A percentile compares a stretch with the other conserved stretches of the same genome.
Evolutionary conservation across 257 asterid species (phyloP).

Genomic region (Plantago major): DNA sequence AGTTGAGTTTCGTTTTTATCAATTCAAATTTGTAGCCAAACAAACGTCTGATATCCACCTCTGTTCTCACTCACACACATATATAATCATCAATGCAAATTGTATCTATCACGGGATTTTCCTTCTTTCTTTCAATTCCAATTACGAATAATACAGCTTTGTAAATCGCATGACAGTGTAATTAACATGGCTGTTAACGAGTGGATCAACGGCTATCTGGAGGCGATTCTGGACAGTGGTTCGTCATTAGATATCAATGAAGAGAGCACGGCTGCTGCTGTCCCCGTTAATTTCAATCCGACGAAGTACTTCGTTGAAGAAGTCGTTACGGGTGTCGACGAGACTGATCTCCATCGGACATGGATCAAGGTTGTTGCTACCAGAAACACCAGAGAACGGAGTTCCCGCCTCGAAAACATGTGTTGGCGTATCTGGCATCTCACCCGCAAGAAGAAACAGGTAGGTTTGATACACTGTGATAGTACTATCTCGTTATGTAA

Average conservation of each 20-base stretch:
- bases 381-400: constrained; percentile 65
- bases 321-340: constrained; percentile 74
- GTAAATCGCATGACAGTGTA: too few species aligned
- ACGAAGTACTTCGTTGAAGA: constrained; percentile 80
- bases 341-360: constrained; percentile 74
- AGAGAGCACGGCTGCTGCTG: constrained; percentile 14
- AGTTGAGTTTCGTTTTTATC: too few species aligned
- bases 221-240: constrained; percentile 79
- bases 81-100: not conserved
- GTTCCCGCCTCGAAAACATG: constrained; percentile 77
- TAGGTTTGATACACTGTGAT: not conserved
- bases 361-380: constrained; percentile 87
- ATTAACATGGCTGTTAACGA: constrained; percentile 72
- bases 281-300: constrained; percentile 48
- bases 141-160: not conserved
- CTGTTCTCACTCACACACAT: too few species aligned
- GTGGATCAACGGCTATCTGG: constrained; percentile 90
- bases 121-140: too few species aligned
- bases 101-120: too few species aligned
- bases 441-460: constrained; percentile 80
- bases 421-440: constrained; percentile 97
- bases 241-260: constrained; percentile 49
- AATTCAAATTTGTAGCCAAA: too few species aligned
- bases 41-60: too few species aligned
- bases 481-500: not conserved